Conservation (phyloP, 139 green algal species). For the Tetradesmus lagerheimii region DNA sequence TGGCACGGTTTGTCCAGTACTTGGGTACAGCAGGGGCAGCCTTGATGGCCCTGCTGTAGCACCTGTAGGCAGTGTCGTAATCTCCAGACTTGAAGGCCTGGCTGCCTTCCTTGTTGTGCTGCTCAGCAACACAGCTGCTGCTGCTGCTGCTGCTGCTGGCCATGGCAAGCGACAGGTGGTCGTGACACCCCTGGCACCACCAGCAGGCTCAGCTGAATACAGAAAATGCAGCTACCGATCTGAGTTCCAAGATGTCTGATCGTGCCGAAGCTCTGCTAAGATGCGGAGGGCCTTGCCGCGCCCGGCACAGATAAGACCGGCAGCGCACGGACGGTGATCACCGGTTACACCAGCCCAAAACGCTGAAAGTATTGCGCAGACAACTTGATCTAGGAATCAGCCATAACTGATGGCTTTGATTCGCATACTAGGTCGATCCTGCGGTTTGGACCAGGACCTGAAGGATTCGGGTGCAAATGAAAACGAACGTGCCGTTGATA, state of each 20-base stretch:
- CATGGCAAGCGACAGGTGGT: neutral
- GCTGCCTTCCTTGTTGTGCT: neutral
- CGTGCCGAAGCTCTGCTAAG: neutral
- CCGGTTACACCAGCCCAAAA: no score
- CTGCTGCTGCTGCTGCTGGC: neutral
- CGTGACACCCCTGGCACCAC: neutral
- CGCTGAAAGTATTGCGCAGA: no score
- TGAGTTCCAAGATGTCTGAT: neutral
- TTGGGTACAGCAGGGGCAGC: neutral
- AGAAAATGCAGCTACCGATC: no score
- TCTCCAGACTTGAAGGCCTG: neutral
- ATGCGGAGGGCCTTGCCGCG: neutral
- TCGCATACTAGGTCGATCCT: no score
- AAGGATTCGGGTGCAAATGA: no score
- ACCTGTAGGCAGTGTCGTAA: neutral
- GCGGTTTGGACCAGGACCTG: no score
- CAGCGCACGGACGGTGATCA: no score
- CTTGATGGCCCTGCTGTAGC: neutral
- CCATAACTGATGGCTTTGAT: no score
- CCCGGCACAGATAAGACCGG: neutral
- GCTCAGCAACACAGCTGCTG: neutral
- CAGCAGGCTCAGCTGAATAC: no score
- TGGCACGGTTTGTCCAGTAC: neutral
- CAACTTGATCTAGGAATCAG: no score
- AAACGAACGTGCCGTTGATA: no score